Base-by-base conservation (phyloP, 2,329 filamentous ascomycete genomes). In the Aureobasidium uvarum region DNA sequence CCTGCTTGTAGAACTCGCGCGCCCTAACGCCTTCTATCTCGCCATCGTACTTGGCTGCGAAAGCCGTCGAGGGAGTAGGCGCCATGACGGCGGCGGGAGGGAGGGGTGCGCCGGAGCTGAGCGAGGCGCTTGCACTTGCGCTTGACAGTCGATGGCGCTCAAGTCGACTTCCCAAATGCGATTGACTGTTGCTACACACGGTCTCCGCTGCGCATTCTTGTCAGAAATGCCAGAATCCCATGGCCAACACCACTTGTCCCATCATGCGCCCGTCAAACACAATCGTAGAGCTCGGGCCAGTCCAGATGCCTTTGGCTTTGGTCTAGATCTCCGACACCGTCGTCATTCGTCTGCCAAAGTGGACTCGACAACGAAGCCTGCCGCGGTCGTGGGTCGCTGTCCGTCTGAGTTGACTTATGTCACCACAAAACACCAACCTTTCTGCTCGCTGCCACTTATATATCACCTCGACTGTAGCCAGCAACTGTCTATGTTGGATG, bases 1-100 rank as follows among this genome's bases (percentile, higher is more conserved):
- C 45, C 20, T 45, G 56, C 56, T 62, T 66, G 65, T 66, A 66
- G 41, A 63, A 66, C 20, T 66, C 65, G 18, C 65, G 28, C 28
- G 56, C 65, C 23, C 58, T 62, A 20, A 51, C 65, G 20, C 56
- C 56, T 33, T 66, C 65, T 16, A 54, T 39, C n/a, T 63, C 46
- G 6, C 60, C 38, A 45, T 39, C 13, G 31, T 46, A 28, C 28
- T 31, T 46, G 25, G 28, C 18, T 41, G 28, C 39, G 18, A 39
- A 58, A 16, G 28, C 41, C 7, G 56, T 43, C 2, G 23, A 20
- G 6, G 23, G 8, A 10, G 45, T 18, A n/a, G 58, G 58, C 23
- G 58, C 33, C 58, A 62, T 62, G 45, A 23, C 56, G 18, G 13
- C 45, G 4, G 31, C 28, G 41, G 33, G 13, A 20, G 25, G 16